Conservation (phyloP, 441 rosid genomes). For the Pelargonium australe region DNA sequence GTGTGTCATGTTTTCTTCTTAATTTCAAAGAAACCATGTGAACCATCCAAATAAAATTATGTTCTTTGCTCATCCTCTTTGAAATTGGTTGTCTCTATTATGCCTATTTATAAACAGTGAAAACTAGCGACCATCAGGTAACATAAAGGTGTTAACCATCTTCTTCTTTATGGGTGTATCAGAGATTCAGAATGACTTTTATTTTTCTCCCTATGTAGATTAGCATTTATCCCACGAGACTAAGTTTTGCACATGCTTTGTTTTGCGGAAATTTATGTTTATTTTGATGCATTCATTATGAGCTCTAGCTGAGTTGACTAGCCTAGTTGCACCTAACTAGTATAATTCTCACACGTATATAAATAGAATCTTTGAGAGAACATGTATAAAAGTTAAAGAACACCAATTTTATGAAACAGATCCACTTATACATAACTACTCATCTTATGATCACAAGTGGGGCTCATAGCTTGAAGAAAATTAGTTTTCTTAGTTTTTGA, state of each 20-base stretch:
- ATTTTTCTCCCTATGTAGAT: neutral
- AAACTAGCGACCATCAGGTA: neutral
- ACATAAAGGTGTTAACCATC: neutral
- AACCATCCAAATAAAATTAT: too few species aligned
- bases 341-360: neutral
- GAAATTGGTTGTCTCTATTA: too few species aligned
- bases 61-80: too few species aligned
- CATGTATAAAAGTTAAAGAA: neutral
- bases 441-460: neutral
- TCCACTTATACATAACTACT: neutral
- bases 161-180: neutral
- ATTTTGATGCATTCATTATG: neutral
- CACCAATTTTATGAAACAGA: neutral
- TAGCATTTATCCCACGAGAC: neutral
- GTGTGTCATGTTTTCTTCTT: neutral
- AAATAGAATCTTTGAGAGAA: neutral
- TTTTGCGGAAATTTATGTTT: constrained; percentile 2
- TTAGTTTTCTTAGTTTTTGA: neutral
- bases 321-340: neutral
- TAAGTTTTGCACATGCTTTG: neutral
- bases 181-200: neutral
- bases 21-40: too few species aligned
- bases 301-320: neutral
- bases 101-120: neutral
- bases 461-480: neutral